phyloP scores from a whole-genome alignment of 75 land plant species.

The Azolla pinnata region DNA sequence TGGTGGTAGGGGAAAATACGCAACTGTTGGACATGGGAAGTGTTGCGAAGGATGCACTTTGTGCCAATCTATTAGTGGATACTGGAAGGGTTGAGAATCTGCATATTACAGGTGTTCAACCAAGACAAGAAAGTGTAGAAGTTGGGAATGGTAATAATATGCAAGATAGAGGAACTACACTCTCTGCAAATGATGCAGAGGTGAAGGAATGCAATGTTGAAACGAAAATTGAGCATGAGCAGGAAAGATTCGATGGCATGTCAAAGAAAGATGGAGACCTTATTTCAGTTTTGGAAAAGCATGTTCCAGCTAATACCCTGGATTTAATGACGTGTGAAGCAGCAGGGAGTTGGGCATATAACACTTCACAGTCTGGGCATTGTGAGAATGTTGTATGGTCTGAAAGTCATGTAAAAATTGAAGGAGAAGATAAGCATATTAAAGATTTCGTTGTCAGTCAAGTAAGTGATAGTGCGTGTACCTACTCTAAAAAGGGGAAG shows the following conservation, averaged over 20 bases:
- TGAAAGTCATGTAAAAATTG: neutral
- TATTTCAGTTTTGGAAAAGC: neutral
- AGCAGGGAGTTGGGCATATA: conserved; percentile 83
- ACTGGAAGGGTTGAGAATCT: neutral
- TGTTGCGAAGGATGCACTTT: neutral
- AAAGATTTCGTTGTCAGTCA: neutral
- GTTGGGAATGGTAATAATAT: neutral
- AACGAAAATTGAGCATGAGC: conserved; percentile 4
- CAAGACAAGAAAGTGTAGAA: neutral
- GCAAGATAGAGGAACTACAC: neutral
- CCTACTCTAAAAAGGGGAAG: conserved; percentile 3
- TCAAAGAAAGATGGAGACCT: neutral
- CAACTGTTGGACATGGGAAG: conserved; percentile 20
- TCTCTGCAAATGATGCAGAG: neutral
- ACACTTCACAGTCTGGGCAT: conserved; percentile 65
- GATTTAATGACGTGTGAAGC: conserved; percentile 85
- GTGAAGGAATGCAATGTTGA: neutral
- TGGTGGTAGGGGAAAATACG: conserved; percentile 1
- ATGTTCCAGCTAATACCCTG: conserved; percentile 36
- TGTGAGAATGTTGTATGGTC: conserved; percentile 39
- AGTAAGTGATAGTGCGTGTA: neutral
- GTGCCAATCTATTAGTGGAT: too few relatives aligned
- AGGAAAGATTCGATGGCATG: neutral
- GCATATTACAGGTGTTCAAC: conserved; percentile 12
- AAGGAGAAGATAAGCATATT: conserved; percentile 7